Evolutionary conservation across 352 stramenopile genomes (phyloP).

Genomic region (Peronospora destructor): DNA sequence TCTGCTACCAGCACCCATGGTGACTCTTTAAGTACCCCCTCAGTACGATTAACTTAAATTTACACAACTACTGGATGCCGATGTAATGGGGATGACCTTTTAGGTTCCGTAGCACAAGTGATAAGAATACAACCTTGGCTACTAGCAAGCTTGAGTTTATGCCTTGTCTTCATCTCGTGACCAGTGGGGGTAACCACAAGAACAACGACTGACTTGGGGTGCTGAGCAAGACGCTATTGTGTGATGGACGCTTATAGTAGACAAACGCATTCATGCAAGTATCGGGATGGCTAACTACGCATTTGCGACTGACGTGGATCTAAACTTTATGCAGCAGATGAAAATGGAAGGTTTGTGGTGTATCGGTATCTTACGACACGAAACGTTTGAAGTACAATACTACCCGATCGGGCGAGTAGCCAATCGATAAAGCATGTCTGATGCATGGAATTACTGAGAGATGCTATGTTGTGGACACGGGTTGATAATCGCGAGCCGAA

Average conservation of each 20-base stretch:
- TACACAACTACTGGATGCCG: not conserved
- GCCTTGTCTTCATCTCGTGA: not conserved
- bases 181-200: not conserved
- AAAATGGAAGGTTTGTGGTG: conserved; percentile 65
- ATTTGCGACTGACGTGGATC: conserved; percentile 3
- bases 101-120: too few relatives aligned
- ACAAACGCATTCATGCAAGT: conserved; percentile 61
- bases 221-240: conserved; percentile 33
- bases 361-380: conserved; percentile 72
- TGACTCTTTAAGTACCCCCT: too few relatives aligned
- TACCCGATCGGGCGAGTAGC: conserved; percentile 62
- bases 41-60: not conserved
- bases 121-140: too few relatives aligned
- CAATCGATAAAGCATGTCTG: too few relatives aligned
- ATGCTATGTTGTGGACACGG: conserved; percentile 57
- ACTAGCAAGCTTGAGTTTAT: conserved; percentile 1
- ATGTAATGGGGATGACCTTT: too few relatives aligned
- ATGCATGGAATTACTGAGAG: conserved; percentile 24
- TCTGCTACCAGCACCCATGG: conserved; percentile 6
- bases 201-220: conserved; percentile 27
- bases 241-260: conserved; percentile 44
- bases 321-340: conserved; percentile 50
- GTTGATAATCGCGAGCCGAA: conserved; percentile 24
- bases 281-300: not conserved
- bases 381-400: conserved; percentile 63